Conservation (phyloP, 768 basidiomycete species). For the Strobilomyces confusus region DNA sequence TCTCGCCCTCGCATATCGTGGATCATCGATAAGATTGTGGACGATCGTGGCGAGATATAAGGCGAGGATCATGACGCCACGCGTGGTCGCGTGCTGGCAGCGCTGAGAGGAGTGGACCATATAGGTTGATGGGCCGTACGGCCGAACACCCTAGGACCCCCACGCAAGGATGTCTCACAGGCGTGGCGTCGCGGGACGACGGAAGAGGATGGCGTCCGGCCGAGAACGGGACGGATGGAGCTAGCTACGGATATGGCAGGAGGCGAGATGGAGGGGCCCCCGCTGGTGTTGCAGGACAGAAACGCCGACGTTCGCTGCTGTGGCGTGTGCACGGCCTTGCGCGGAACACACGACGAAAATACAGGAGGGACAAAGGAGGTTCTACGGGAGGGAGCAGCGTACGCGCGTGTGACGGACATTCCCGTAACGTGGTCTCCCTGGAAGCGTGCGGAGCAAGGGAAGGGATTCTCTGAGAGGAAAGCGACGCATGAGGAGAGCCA, state of each 20-base stretch:
- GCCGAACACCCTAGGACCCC: slow-evolving; percentile 18
- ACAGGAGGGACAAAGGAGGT: slow-evolving; percentile 1
- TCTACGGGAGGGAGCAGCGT: not conserved
- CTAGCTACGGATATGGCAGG: slow-evolving; percentile 18
- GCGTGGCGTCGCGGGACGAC: slow-evolving; percentile 1
- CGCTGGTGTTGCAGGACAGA: slow-evolving; percentile 2
- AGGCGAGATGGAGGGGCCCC: not conserved
- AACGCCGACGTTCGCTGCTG: slow-evolving; percentile 6
- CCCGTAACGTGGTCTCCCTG: slow-evolving; percentile 9
- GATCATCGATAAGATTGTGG: slow-evolving; percentile 21
- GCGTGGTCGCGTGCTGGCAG: slow-evolving; percentile 2
- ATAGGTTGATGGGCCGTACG: not conserved
- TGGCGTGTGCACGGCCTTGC: slow-evolving; percentile 5
- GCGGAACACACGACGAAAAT: slow-evolving; percentile 3
- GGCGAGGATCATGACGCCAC: slow-evolving; percentile 11
- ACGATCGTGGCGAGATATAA: slow-evolving; percentile 5
- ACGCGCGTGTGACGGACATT: slow-evolving; percentile 4
- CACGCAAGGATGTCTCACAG: slow-evolving; percentile 4
- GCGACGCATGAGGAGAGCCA: slow-evolving; percentile 8
- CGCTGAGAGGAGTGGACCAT: not conserved
- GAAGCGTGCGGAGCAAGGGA: slow-evolving; percentile 11
- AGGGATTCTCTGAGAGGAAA: slow-evolving; percentile 16
- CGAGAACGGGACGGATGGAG: slow-evolving; percentile 18
- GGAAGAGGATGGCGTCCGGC: not conserved
- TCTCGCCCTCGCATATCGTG: not conserved